Base-by-base conservation (phyloP, 768 basidiomycete species). In the Podaxis sp. region DNA sequence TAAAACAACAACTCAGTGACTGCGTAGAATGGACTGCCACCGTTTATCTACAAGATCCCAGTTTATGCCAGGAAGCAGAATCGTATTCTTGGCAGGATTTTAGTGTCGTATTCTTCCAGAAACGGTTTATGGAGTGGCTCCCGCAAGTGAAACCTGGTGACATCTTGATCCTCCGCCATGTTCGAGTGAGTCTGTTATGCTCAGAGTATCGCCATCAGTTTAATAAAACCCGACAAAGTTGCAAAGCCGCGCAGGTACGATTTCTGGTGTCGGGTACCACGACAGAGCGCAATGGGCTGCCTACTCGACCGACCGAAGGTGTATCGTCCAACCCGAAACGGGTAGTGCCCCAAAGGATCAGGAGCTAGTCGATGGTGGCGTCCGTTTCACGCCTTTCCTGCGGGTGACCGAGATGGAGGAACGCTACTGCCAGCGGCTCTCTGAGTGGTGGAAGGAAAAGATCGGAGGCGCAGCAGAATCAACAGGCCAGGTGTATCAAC, bases 381-480 rank as follows among this genome's bases (percentile, higher is more conserved):
- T 26, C 26, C 22, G 22, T 49, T 56, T 57, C 36, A 42, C 54
- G 2, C 61, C 61, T 26, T 63, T 63, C 38, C 24, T 49, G 19
- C 33, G 38, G 9, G 30, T 30, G n/a, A 24, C 36, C 17, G 61
- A 63, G 24, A 19, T 12, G 9, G 61, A 63, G 61, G 24, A 28
- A 15, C 61, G 22, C n/a, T 65, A 65, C 28, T 63, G 65, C 36
- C 22, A 59, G 24, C 48, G 36, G 22, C 39, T 65, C 1, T 38
- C 62, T 3, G 57, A 54, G 15, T 65, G 61, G 65, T 65, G 57
- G 56, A 40, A 57, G 26, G 57, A 59, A 13, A 54, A 44, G 15
- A 58, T 38, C 12, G 49, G 33, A 48, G 44, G 11, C 2, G 15
- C 57, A 3, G n/a, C 44, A 46, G 57, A 59, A 28, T 26, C 56